A percentile compares a stretch with the other conserved stretches of the same genome.
phyloP scores from a whole-genome alignment of 1,284 basidiomycete species.

The Moesziomyces parantarcticus region DNA sequence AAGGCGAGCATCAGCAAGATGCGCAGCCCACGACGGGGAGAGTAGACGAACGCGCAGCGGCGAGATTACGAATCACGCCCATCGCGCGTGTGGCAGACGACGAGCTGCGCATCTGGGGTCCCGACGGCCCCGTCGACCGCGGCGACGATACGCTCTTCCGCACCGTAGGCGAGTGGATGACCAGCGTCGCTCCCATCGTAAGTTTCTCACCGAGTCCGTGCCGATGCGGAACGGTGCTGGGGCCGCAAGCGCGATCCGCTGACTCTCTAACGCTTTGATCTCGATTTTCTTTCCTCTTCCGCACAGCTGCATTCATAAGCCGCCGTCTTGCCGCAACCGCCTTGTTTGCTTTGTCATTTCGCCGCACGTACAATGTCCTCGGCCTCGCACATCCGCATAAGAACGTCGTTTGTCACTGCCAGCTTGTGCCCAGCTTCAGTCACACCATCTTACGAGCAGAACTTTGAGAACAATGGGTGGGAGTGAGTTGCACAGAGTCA shows the following conservation, averaged over 20 bases:
- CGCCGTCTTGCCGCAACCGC: too few relatives aligned
- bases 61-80: conserved; percentile 7
- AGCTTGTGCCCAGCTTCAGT: not conserved
- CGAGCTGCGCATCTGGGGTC: conserved; percentile 39
- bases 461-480: conserved; percentile 3
- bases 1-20: not conserved
- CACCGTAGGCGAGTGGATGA: conserved; percentile 41
- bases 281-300: not conserved
- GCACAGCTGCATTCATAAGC: not conserved
- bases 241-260: too few relatives aligned
- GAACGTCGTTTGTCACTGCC: not conserved
- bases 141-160: conserved; percentile 46
- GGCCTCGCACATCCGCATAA: not conserved
- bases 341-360: not conserved
- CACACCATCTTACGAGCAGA: not conserved
- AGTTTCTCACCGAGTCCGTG: conserved; percentile 10
- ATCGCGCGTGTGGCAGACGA: conserved; percentile 12
- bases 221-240: too few relatives aligned
- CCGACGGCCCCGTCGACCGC: conserved; percentile 46
- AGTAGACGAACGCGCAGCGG: not conserved
- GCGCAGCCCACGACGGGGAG: not conserved
- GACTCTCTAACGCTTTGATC: too few relatives aligned
- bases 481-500: conserved; percentile 5
- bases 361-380: not conserved
- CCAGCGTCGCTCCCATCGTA: conserved; percentile 32